Base-by-base conservation (phyloP, 2,329 filamentous ascomycete genomes). In the Blastomyces parvus region DNA sequence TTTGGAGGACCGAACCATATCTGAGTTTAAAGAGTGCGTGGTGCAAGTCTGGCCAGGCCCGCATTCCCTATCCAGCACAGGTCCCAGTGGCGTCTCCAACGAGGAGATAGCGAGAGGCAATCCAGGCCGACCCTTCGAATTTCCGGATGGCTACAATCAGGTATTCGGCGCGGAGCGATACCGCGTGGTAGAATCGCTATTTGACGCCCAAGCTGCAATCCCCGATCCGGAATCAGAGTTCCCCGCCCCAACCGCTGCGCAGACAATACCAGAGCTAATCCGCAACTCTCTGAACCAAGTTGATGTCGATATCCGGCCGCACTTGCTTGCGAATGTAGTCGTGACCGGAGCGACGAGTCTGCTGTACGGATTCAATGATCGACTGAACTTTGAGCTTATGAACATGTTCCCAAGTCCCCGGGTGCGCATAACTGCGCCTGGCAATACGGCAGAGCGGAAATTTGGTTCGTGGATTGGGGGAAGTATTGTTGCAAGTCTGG, bases 401-500 rank as follows among this genome's bases (percentile, higher is more conserved):
- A 80, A 83, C 69, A 85, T 92, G 78, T 97, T 89, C 76, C 93
- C 94, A 0, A 89, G 90, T 13, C 86, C 91, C 22, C 85, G 91
- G 72, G 90, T 97, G 70, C 89, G 94, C 76, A 86, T 99, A 46
- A 89, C 94, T 69, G 91, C 94, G 0, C 88, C 91, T 0, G 90
- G 91, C 22, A 86, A 93, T 70, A 89, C 89, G 0, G 89, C 88
- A 46, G 95, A 99, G 82, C 82, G 95, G 62, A 88, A 91, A 68
- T 97, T 96, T 76, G 92, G 90, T 27, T 87, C 90, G 59, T 99
- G 94, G 93, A 91, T 99, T 69, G 94, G 95, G 57, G 94, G 94
- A 56, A 97, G 91, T 77, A 97, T 99, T 70, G 80, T 99, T 69
- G 92, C 90, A 7, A 97, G 92, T 76, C 77, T 99, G 78, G 95